Evolutionary conservation across 1,284 basidiomycete genomes (phyloP).

Genomic region (Fomes fomentarius): DNA sequence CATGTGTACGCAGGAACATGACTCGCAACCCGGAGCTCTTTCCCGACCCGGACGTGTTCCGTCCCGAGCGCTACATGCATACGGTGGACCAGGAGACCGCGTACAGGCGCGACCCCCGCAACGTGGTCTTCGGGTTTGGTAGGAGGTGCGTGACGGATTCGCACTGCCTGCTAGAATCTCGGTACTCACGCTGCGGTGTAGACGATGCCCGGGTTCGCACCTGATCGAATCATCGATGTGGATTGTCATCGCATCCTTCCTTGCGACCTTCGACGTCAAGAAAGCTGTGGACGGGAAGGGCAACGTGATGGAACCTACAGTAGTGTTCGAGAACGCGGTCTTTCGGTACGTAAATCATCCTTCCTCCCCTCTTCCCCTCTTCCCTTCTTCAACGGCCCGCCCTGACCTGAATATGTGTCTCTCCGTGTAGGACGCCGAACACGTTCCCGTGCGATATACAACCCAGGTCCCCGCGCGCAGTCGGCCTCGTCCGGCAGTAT

Average conservation of each 20-base stretch:
- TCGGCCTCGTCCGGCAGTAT: not conserved
- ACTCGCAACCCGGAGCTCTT: slow-evolving; percentile 41
- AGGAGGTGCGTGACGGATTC: slow-evolving; percentile 10
- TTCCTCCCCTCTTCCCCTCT: too few species aligned
- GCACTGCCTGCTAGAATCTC: too few species aligned
- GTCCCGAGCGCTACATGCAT: slow-evolving; percentile 40
- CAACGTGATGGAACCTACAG: slow-evolving; percentile 39
- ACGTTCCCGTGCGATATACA: slow-evolving; percentile 30
- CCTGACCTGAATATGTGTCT: slow-evolving; percentile 1
- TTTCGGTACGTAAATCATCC: slow-evolving; percentile 33
- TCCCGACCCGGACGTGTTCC: slow-evolving; percentile 40
- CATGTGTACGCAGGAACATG: slow-evolving; percentile 32
- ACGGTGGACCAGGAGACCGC: slow-evolving; percentile 31
- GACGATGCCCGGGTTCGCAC: slow-evolving; percentile 53
- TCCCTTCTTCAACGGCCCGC: too few species aligned
- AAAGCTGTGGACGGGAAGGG: slow-evolving; percentile 45
- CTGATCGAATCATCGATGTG: slow-evolving; percentile 51
- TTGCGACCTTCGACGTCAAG: slow-evolving; percentile 46
- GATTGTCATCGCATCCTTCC: slow-evolving; percentile 48
- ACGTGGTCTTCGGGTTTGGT: slow-evolving; percentile 41
- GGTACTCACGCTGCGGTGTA: too few species aligned
- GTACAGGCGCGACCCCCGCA: slow-evolving; percentile 35
- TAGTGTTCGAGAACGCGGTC: slow-evolving; percentile 44
- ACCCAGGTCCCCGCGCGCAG: slow-evolving; percentile 24
- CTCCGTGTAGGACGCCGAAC: slow-evolving; percentile 28